phyloP scores from a whole-genome alignment of 1,284 basidiomycete species.

The Apiotrichum laibachii region DNA sequence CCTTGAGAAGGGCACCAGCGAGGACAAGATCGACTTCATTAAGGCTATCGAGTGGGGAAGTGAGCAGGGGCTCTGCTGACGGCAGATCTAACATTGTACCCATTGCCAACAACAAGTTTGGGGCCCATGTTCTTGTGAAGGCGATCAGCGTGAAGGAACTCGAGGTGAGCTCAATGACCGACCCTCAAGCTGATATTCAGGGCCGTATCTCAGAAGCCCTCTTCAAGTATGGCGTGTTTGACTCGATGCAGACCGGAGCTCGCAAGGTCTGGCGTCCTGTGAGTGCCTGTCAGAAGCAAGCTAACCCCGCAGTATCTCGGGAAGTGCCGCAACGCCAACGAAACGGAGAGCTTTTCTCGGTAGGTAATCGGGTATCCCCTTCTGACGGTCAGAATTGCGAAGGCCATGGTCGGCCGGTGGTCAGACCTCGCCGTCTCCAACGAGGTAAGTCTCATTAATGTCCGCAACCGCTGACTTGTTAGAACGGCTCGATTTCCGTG shows the following conservation, averaged over 20 bases:
- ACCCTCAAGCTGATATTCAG: constrained; percentile 8
- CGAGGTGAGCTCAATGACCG: constrained; percentile 26
- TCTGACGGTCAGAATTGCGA: constrained; percentile 33
- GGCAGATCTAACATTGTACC: constrained; percentile 37
- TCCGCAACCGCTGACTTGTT: not conserved
- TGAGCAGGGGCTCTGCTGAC: not conserved
- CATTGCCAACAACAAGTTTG: constrained; percentile 48
- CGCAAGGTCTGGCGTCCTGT: constrained; percentile 46
- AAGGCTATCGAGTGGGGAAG: constrained; percentile 34
- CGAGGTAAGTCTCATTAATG: constrained; percentile 24
- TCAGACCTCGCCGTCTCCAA: constrained; percentile 40
- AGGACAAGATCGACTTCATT: constrained; percentile 42
- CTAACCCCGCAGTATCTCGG: constrained; percentile 36
- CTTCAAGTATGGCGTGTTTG: constrained; percentile 38
- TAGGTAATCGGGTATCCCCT: constrained; percentile 8
- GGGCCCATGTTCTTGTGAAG: constrained; percentile 47
- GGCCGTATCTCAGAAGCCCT: constrained; percentile 36
- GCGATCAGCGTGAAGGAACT: constrained; percentile 41
- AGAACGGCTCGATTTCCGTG: constrained; percentile 48
- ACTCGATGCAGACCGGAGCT: constrained; percentile 45
- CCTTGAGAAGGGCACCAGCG: constrained; percentile 35
- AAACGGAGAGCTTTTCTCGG: constrained; percentile 36
- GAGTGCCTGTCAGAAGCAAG: not conserved
- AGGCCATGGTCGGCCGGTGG: constrained; percentile 39
- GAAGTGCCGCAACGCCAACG: constrained; percentile 33